phyloP scores from a whole-genome alignment of 2,329 filamentous ascomycete genomes.

The Venturia effusa region DNA sequence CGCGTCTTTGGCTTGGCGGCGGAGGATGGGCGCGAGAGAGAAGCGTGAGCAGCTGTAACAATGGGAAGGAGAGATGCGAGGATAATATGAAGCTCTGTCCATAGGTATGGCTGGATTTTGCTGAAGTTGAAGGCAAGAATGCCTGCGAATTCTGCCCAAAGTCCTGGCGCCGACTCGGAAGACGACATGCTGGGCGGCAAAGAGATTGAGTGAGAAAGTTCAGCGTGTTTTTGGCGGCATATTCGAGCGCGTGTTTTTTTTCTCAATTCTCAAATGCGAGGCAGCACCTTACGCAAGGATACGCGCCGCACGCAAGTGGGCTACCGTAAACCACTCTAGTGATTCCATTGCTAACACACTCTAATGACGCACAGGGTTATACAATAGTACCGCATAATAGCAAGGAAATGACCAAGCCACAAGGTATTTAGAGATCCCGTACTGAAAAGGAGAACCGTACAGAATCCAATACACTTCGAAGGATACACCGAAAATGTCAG shows the following conservation, averaged over 20 bases:
- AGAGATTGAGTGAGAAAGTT: no score
- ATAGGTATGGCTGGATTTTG: slow-evolving; percentile 31
- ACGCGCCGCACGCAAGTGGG: neutral
- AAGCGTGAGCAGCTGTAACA: slow-evolving; percentile 74
- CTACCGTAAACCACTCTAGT: neutral
- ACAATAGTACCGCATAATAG: neutral
- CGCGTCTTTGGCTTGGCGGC: slow-evolving; percentile 53
- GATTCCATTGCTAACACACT: neutral
- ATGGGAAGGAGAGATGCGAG: slow-evolving; percentile 70
- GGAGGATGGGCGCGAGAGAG: slow-evolving; percentile 71
- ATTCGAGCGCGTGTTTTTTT: no score
- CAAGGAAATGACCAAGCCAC: neutral
- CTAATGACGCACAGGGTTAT: neutral
- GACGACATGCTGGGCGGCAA: no score
- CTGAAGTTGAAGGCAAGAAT: slow-evolving; percentile 34
- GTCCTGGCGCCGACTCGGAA: slow-evolving; percentile 14
- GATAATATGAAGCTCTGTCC: slow-evolving; percentile 51
- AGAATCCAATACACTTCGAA: neutral
- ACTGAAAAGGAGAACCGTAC: neutral
- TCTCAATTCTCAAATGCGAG: no score
- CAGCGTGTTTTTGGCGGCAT: no score
- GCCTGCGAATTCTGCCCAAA: slow-evolving; percentile 25
- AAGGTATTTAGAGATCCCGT: neutral
- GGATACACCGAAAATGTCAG: neutral
- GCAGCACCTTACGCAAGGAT: no score